Base-by-base conservation (phyloP, 352 stramenopile species). In the Plasmopara muralis region DNA sequence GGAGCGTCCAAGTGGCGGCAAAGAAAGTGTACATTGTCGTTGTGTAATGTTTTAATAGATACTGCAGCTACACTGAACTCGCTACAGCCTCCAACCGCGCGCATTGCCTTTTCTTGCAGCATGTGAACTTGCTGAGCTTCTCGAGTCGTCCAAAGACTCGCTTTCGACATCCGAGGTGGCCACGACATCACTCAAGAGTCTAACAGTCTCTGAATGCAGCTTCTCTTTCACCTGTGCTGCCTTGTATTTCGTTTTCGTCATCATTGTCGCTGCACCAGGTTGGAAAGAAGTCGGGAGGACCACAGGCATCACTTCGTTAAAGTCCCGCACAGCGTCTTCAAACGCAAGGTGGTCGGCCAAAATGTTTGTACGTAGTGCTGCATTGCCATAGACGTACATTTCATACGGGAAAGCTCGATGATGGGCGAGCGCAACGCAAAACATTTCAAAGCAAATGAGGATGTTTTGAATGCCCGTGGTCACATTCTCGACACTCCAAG, bases 381-480 rank as follows among this genome's bases (percentile, higher is more conserved):
- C 60, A 30, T 70, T 61, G 0, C 74, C 55, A 62, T 78, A 66
- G 4, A 73, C 43, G 43, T 89, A 94, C 47, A 96, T 89, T 9
- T 92, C 75, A 43, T 91, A 93, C 0, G 94, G 88, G 66, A 99
- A 99, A 16, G 95, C 95, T 57, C 92, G 95, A 40, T 97, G 97
- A 72, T 99, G 96, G 7, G 94, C 95, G 48, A 98, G 79, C 3
- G 87, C 83, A 33, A 98, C 97, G 35, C 98, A 83, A 44, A 97
- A 92, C 97, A 99, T 99, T 74, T 99, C 96, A 43, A 98, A 87
- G 74, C 97, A 99, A 68, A 99, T 98, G 25, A 99, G 83, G 55
- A 99, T 87, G 63, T 98, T 98, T 66, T 99, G 95, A 47, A 98
- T 88, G 47, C 91, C 95, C 45, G 95, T 98, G 6, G 91, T 95